Conservation (phyloP, 176 grass and related monocot species). For the Luzula sylvatica region DNA sequence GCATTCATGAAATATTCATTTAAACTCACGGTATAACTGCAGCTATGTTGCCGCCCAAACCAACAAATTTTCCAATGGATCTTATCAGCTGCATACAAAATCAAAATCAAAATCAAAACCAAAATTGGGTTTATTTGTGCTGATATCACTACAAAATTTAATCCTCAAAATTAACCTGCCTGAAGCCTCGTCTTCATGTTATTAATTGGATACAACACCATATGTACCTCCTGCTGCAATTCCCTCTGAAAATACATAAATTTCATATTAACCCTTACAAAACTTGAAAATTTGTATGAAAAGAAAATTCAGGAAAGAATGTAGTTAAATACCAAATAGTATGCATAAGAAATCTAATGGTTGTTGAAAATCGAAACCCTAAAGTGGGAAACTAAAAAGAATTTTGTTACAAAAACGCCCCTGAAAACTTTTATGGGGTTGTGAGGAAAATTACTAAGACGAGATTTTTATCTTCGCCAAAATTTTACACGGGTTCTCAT, state of each 20-base stretch:
- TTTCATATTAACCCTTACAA: too few relatives aligned
- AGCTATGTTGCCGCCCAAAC: conserved; percentile 69
- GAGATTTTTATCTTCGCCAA: too few relatives aligned
- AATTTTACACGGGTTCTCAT: too few relatives aligned
- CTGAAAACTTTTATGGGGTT: too few relatives aligned
- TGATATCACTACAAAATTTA: neutral
- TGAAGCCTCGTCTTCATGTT: conserved; percentile 89
- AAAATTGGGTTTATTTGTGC: neutral
- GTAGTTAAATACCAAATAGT: conserved; percentile 10
- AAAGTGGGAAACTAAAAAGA: too few relatives aligned
- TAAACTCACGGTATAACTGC: conserved; percentile 79
- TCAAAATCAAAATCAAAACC: neutral
- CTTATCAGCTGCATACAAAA: conserved; percentile 45
- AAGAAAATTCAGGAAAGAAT: too few relatives aligned
- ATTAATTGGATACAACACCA: conserved; percentile 85
- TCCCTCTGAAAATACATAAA: conserved; percentile 41
- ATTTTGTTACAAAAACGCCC: too few relatives aligned
- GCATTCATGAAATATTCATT: neutral
- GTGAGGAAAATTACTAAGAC: too few relatives aligned
- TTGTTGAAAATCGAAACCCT: too few relatives aligned
- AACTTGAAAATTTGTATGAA: too few relatives aligned
- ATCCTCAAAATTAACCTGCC: conserved; percentile 20
- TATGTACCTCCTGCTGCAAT: conserved; percentile 75
- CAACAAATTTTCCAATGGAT: conserved; percentile 79
- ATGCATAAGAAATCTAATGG: conserved; percentile 17